Conservation (phyloP, 352 stramenopile species). For the Globisporangium uncinulatum region DNA sequence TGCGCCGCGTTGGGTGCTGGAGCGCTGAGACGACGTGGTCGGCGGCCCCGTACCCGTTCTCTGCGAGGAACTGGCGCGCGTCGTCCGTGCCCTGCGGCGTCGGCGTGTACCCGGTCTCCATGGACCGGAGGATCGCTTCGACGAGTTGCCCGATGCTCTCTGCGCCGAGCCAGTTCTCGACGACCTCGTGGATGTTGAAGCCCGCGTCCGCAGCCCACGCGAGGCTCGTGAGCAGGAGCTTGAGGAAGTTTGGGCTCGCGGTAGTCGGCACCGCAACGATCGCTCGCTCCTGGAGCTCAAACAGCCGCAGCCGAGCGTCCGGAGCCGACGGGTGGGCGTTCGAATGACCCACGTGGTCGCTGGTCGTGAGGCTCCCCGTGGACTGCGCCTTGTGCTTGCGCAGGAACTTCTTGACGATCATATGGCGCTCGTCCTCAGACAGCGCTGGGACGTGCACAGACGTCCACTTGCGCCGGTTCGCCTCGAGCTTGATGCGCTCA, state of each 20-base stretch:
- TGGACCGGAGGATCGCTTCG: slow-evolving; percentile 57
- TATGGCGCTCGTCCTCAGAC: slow-evolving; percentile 51
- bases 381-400: slow-evolving; percentile 19
- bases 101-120: slow-evolving; percentile 59
- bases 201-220: slow-evolving; percentile 65
- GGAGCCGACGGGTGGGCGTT: neutral
- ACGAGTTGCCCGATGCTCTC: slow-evolving; percentile 51
- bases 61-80: slow-evolving; percentile 55
- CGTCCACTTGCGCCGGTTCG: slow-evolving; percentile 70
- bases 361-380: slow-evolving; percentile 1
- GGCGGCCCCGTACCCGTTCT: slow-evolving; percentile 23
- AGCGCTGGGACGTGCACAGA: slow-evolving; percentile 53
- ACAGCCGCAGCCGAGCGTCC: slow-evolving; percentile 41
- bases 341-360: neutral
- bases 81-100: slow-evolving; percentile 35
- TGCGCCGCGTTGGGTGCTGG: neutral
- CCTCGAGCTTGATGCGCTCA: slow-evolving; percentile 79
- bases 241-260: slow-evolving; percentile 55
- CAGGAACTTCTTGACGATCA: slow-evolving; percentile 62
- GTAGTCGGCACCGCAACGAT: slow-evolving; percentile 50
- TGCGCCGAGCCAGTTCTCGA: slow-evolving; percentile 56
- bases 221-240: slow-evolving; percentile 50
- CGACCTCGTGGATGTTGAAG: slow-evolving; percentile 65
- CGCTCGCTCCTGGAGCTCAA: slow-evolving; percentile 74
- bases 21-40: too few species aligned